Evolutionary conservation across 1,284 basidiomycete species (phyloP).

Genomic region (Cutaneotrichosporon sp.): DNA sequence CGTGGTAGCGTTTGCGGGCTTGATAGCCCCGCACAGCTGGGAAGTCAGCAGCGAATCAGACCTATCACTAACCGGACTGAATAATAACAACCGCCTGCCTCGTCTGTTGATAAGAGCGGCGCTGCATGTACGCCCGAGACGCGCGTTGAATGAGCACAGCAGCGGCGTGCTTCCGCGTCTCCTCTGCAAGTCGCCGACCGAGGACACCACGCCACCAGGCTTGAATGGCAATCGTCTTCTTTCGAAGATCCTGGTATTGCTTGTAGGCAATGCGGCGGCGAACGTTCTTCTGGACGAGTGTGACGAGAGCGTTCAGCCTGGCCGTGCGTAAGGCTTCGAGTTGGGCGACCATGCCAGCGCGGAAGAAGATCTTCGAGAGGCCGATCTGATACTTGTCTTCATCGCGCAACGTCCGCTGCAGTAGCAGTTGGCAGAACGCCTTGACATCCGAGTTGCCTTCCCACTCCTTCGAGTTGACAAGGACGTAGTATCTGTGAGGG

Average conservation of each 20-base stretch:
- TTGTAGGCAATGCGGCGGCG: constrained; percentile 79
- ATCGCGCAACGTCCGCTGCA: constrained; percentile 83
- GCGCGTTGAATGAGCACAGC: constrained; percentile 75
- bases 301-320: constrained; percentile 84
- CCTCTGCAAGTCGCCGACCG: constrained; percentile 70
- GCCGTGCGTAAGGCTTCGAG: constrained; percentile 87
- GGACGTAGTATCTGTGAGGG: constrained; percentile 79
- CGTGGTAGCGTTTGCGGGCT: constrained; percentile 66
- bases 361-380: constrained; percentile 98
- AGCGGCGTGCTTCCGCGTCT: constrained; percentile 70
- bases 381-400: constrained; percentile 96
- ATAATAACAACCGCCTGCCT: constrained; percentile 67
- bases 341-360: constrained; percentile 97
- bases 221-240: constrained; percentile 80
- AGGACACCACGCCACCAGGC: constrained; percentile 87
- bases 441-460: constrained; percentile 67
- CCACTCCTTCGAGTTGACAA: constrained; percentile 85
- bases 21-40: constrained; percentile 77
- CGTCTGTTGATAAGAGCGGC: constrained; percentile 67
- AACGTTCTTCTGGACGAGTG: constrained; percentile 96
- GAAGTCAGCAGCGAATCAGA: background rate
- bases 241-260: constrained; percentile 71
- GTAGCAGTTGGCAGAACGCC: constrained; percentile 78
- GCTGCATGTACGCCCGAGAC: constrained; percentile 70
- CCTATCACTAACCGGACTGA: constrained; percentile 72